A percentile compares a stretch with the other conserved stretches of the same genome.
These are phyloP conservation scores for Phoma herbarum DNA, from an alignment of 2,329 filamentous ascomycete genomes.

Conservation along the genomic window DNA sequence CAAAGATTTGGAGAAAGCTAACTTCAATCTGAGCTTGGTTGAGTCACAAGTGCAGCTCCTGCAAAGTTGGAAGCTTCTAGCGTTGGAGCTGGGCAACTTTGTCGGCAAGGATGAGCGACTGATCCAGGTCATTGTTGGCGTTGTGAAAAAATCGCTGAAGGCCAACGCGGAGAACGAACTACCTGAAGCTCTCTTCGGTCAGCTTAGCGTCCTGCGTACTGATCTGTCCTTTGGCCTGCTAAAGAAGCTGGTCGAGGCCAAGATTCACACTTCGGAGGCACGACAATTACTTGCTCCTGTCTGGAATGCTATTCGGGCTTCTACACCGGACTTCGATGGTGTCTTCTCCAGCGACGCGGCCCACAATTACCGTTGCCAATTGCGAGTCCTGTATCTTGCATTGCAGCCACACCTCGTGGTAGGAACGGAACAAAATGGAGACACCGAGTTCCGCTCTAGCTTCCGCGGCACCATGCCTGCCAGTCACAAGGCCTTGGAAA, in stretches of 20 bases:
- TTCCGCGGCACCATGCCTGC: slow-evolving; percentile 47
- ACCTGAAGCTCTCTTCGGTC: slow-evolving; percentile 82
- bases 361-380: slow-evolving; percentile 80
- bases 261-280: slow-evolving; percentile 60
- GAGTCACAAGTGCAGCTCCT: slow-evolving; percentile 90
- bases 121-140: slow-evolving; percentile 74
- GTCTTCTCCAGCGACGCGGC: slow-evolving; percentile 65
- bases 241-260: slow-evolving; percentile 74
- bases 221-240: slow-evolving; percentile 84
- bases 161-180: slow-evolving; percentile 78
- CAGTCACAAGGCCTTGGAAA: slow-evolving; percentile 54
- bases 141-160: slow-evolving; percentile 78
- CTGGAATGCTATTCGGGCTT: slow-evolving; percentile 67
- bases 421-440: slow-evolving; percentile 44
- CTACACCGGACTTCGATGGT: slow-evolving; percentile 66
- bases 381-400: slow-evolving; percentile 85
- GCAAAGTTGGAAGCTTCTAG: slow-evolving; percentile 87
- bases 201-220: slow-evolving; percentile 77
- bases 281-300: slow-evolving; percentile 64
- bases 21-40: slow-evolving; percentile 88
- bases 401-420: slow-evolving; percentile 68
- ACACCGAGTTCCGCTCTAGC: slow-evolving; percentile 43
- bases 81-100: slow-evolving; percentile 80
- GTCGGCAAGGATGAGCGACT: slow-evolving; percentile 64
- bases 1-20: slow-evolving; percentile 84